phyloP scores from a whole-genome alignment of 2,329 filamentous ascomycete genomes.

The Epichloe gansuensis region DNA sequence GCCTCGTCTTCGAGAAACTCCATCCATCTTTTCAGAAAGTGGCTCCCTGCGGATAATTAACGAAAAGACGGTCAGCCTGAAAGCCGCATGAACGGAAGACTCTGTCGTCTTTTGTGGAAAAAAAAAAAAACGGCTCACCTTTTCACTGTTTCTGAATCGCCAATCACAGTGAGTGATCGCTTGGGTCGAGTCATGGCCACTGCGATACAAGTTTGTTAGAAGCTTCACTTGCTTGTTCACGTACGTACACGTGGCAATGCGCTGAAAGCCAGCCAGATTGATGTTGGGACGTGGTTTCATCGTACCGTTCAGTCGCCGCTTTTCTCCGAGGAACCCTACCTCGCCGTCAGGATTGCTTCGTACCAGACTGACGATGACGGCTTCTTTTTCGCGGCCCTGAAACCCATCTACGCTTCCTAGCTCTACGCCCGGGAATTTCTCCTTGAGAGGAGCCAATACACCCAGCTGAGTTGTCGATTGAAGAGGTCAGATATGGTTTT shows the following conservation, averaged over 20 bases:
- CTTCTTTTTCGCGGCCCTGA: conserved; percentile 94
- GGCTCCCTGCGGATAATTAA: conserved; percentile 46
- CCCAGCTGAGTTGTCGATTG: conserved; percentile 44
- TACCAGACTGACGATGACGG: conserved; percentile 85
- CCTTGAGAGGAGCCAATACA: conserved; percentile 67
- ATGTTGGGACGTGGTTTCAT: not conserved
- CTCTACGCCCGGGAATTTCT: conserved; percentile 72
- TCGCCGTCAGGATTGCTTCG: conserved; percentile 78
- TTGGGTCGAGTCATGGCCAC: conserved; percentile 95
- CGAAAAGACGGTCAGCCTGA: not conserved
- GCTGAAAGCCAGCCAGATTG: no score
- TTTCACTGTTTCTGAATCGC: conserved; percentile 86
- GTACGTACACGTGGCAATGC: no score
- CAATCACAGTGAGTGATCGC: conserved; percentile 79
- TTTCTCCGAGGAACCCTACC: conserved; percentile 88
- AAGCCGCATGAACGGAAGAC: not conserved
- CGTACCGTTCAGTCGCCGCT: conserved; percentile 81
- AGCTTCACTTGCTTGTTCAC: not conserved
- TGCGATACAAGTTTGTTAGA: conserved; percentile 30
- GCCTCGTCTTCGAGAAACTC: conserved; percentile 77
- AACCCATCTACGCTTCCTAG: conserved; percentile 97
- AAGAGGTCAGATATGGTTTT: conserved; percentile 2
- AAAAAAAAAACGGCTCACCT: conserved; percentile 44
- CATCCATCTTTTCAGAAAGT: conserved; percentile 87
- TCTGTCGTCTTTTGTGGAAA: not conserved